These are phyloP conservation scores for Ascochyta pisi DNA, from an alignment of 2,329 filamentous ascomycete genomes.

Conservation along the genomic window DNA sequence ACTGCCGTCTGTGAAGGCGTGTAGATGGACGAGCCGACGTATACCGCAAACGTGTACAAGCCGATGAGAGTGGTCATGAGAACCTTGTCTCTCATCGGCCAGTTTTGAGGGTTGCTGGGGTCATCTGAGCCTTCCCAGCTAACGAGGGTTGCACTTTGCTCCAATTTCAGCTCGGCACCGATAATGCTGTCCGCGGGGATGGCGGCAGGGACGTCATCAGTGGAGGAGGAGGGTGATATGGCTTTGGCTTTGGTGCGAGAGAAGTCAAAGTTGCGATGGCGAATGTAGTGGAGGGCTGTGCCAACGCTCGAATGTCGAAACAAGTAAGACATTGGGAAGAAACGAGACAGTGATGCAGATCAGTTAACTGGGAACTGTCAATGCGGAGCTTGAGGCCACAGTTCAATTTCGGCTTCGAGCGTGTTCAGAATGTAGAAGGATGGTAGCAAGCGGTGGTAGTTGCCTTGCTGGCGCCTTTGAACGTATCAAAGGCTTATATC, in stretches of 20 bases:
- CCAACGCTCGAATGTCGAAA: constrained; percentile 30
- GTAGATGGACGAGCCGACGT: constrained; percentile 61
- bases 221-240: constrained; percentile 26
- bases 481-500: constrained; percentile 8
- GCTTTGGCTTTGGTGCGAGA: constrained; percentile 21
- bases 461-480: constrained; percentile 15
- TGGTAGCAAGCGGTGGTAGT: not conserved
- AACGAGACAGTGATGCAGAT: too few relatives aligned
- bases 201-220: constrained; percentile 25
- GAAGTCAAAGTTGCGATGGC: constrained; percentile 31
- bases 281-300: constrained; percentile 26
- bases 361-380: not conserved
- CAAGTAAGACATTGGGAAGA: constrained; percentile 29
- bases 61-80: constrained; percentile 45
- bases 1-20: constrained; percentile 53
- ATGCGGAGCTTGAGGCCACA: not conserved
- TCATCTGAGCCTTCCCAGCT: constrained; percentile 50
- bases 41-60: constrained; percentile 66
- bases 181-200: constrained; percentile 20
- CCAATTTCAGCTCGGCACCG: constrained; percentile 26
- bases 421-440: not conserved
- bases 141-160: constrained; percentile 41
- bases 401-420: not conserved
- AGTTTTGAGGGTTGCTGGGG: constrained; percentile 48
- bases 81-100: constrained; percentile 39